Evolutionary conservation across 176 grass and related monocot species (phyloP).

Genomic region (Juncus inflexus): DNA sequence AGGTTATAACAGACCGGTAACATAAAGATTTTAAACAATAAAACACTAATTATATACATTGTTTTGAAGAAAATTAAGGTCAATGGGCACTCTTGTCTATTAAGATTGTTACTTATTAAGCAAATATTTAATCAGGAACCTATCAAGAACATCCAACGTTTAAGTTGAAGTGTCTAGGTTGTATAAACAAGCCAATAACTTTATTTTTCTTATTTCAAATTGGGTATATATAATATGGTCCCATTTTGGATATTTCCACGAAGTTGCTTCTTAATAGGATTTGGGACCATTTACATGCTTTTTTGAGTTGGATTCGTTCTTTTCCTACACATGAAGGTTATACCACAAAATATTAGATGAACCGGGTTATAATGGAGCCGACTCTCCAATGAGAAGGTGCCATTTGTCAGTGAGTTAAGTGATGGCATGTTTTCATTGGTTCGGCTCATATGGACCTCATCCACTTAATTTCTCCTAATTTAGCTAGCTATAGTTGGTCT

Average conservation of each 20-base stretch:
- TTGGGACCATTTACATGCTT: constrained; percentile 20
- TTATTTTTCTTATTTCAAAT: constrained; percentile 17
- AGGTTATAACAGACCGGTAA: too few relatives aligned
- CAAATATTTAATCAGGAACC: not conserved
- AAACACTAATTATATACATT: too few relatives aligned
- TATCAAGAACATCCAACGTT: too few relatives aligned
- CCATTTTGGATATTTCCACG: constrained; percentile 19
- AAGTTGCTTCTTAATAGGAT: constrained; percentile 16
- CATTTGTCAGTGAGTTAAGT: not conserved
- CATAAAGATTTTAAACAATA: too few relatives aligned
- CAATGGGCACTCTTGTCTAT: too few relatives aligned
- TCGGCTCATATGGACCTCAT: too few relatives aligned
- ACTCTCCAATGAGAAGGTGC: not conserved
- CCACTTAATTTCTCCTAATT: too few relatives aligned
- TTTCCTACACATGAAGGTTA: not conserved
- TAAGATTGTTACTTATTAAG: not conserved
- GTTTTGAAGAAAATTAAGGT: too few relatives aligned
- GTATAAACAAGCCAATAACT: constrained; percentile 14
- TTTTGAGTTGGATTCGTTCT: not conserved
- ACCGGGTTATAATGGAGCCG: too few relatives aligned
- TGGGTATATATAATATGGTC: constrained; percentile 17
- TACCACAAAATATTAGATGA: too few relatives aligned
- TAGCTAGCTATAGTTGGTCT: constrained; percentile 4
- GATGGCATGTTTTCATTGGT: too few relatives aligned
- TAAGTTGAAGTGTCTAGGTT: too few relatives aligned